Base-by-base conservation (phyloP, 2,329 filamentous ascomycete genomes). In the Alternaria gansuensis region DNA sequence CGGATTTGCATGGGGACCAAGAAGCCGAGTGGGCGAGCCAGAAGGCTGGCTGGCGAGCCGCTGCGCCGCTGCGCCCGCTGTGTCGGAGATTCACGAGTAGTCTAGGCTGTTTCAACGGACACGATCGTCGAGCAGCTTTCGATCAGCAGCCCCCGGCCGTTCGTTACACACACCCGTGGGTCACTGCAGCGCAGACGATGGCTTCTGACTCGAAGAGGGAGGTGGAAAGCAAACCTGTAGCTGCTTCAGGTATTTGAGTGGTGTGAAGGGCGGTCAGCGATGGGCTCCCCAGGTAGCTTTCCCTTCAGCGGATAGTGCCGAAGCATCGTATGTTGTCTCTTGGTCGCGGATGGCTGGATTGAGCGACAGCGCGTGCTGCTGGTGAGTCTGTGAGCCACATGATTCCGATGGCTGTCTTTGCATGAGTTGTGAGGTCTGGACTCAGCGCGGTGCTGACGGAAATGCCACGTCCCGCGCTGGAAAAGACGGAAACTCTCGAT, bases 1-100 rank as follows among this genome's bases (percentile, higher is more conserved):
- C 39, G 45, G 26, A 14, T 29, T 21, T n/a, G 14, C 43, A 57
- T 49, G 44, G 54, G 34, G 40, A 34, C 17, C 23, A 49, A 49
- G 49, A 52, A 48, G 36, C 28, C 55, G 43, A 24, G 55, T 49
- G 34, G 54, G 40, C 33, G 33, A 41, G 48, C 46, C 36, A 56
- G 45, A 49, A 23, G 45, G 23, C 37, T 39, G n/a, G n/a, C n/a
- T n/a, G 29, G 53, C 26, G 36, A 45, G 41, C 23, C 40, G 39
- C 24, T 51, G 46, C 37, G 33, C 41, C 31, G 55, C 55, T 57
- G 55, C 36, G 4, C 41, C 31, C 31, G 55, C 55, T 57, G 55
- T 40, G 4, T 48, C 31, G 21, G 39, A 41, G 17, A 44, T 50
- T 29, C 39, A n/a, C 8, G 10, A 9, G 23, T 53, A 51, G 44